Conservation (phyloP, 192 early-diverging fungal species). For the Mortierella hygrophila region DNA sequence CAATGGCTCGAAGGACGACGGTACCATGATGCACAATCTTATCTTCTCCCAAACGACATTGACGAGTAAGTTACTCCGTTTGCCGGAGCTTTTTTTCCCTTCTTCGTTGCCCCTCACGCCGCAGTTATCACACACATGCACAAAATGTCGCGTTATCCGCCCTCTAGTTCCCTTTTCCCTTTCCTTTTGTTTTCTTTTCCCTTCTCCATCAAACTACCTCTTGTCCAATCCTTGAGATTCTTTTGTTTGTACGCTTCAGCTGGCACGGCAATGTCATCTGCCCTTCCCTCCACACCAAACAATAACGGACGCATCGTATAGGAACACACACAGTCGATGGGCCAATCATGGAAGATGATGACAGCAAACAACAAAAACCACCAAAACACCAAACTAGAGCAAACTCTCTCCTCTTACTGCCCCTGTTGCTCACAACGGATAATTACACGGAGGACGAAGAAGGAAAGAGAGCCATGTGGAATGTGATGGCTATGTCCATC, state of each 20-base stretch:
- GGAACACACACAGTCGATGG: background rate
- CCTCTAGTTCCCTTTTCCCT: too few species aligned
- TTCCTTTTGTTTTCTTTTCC: background rate
- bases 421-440: background rate
- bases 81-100: background rate
- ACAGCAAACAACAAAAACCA: background rate
- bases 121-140: background rate
- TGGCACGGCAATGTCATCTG: background rate
- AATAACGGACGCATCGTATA: background rate
- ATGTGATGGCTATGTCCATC: background rate
- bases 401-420: background rate
- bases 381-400: background rate
- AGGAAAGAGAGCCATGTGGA: background rate
- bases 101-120: background rate
- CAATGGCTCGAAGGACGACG: constrained; percentile 51
- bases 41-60: constrained; percentile 50
- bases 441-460: background rate
- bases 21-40: constrained; percentile 39
- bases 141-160: background rate
- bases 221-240: background rate
- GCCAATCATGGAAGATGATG: background rate
- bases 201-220: background rate
- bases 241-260: background rate
- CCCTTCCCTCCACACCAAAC: background rate
- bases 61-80: constrained; percentile 30